Evolutionary conservation across 305 asterid genomes (phyloP).

Genomic region (Fraxinus greggii): DNA sequence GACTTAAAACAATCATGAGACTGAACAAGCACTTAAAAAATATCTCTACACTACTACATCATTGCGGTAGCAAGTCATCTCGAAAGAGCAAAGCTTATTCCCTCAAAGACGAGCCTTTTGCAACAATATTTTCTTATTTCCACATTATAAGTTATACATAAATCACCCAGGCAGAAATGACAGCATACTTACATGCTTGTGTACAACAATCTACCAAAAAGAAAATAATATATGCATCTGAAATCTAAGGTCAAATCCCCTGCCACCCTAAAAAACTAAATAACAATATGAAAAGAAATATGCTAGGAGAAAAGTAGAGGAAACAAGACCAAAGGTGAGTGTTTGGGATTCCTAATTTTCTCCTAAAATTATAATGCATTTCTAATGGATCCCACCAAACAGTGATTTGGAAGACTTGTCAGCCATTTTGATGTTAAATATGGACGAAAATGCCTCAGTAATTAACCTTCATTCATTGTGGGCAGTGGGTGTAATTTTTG

Average conservation of each 20-base stretch:
- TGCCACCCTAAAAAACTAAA: neutral
- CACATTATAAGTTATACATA: neutral
- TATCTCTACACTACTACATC: neutral
- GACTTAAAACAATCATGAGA: neutral
- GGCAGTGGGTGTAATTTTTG: neutral
- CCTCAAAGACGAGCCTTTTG: neutral
- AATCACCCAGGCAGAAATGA: neutral
- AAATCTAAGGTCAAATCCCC: neutral
- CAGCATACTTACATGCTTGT: neutral
- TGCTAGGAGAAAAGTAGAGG: neutral
- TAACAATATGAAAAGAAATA: neutral
- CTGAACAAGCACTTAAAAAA: neutral
- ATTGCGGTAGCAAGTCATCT: neutral
- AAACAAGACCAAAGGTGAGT: neutral
- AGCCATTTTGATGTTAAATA: neutral
- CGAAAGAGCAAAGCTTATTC: neutral
- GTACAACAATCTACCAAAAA: neutral
- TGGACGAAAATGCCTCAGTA: neutral
- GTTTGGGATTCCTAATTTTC: neutral
- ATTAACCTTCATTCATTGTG: neutral
- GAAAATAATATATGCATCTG: neutral
- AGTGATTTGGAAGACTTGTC: neutral
- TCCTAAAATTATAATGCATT: neutral
- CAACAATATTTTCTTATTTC: neutral
- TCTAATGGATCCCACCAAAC: neutral